These are phyloP conservation scores for Myriosclerotinia scirpicola DNA, from an alignment of 2,329 filamentous ascomycete species.

Conservation along the genomic window DNA sequence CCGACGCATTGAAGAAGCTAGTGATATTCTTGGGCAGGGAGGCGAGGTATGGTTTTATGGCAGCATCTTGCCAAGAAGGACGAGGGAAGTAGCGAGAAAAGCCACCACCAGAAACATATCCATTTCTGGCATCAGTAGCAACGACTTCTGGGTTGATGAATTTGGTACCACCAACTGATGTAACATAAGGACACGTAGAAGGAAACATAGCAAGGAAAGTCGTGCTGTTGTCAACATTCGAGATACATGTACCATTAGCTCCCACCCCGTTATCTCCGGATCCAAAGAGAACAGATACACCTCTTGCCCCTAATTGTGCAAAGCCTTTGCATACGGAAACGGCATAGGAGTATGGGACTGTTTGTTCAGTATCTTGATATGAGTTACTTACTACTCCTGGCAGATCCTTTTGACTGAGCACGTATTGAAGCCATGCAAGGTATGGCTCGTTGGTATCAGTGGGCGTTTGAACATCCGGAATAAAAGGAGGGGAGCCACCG, in stretches of 20 bases:
- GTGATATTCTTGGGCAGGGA: constrained; percentile 47
- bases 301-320: constrained; percentile 53
- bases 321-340: constrained; percentile 53
- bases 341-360: constrained; percentile 54
- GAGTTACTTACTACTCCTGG: constrained; percentile 58
- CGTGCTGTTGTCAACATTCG: constrained; percentile 57
- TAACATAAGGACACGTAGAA: constrained; percentile 65
- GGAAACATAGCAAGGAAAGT: constrained; percentile 63
- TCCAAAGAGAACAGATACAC: constrained; percentile 52
- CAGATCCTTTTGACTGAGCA: constrained; percentile 48
- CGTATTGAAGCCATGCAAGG: constrained; percentile 53
- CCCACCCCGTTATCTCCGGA: constrained; percentile 53
- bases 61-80: constrained; percentile 48
- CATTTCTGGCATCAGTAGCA: constrained; percentile 39
- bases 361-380: constrained; percentile 58
- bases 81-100: constrained; percentile 52
- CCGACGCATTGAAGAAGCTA: constrained; percentile 46
- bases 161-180: constrained; percentile 55
- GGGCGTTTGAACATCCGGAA: constrained; percentile 44
- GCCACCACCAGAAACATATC: constrained; percentile 47
- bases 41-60: constrained; percentile 45
- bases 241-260: constrained; percentile 41
- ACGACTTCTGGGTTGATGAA: constrained; percentile 43
- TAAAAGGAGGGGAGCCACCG: constrained; percentile 54
- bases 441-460: constrained; percentile 53